A percentile compares a stretch with the other conserved stretches of the same genome.
phyloP scores from a whole-genome alignment of 1,139 yeast species.

The Magnusiomyces ingens region DNA sequence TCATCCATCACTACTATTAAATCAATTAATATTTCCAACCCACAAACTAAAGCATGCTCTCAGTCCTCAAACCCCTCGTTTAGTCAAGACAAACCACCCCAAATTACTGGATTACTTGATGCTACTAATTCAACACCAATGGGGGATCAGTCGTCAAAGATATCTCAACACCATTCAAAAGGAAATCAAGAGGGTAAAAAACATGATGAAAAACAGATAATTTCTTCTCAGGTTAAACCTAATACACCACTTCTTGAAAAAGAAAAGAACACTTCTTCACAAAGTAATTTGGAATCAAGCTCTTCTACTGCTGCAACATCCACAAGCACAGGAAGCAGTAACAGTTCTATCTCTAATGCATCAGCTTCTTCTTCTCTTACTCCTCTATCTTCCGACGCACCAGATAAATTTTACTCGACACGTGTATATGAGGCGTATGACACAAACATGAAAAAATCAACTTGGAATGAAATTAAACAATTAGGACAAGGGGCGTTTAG shows the following conservation, averaged over 20 bases:
- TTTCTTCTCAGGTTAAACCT: no score
- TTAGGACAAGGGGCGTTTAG: conserved; percentile 39
- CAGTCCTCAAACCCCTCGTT: no score
- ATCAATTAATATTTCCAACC: no score
- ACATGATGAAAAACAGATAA: no score
- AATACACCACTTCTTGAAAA: not conserved
- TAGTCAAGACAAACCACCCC: no score
- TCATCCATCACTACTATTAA: no score
- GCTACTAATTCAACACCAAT: no score
- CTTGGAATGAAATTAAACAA: conserved; percentile 31
- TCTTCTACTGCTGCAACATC: conserved; percentile 1
- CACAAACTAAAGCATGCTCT: no score
- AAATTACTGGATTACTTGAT: no score
- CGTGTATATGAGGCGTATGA: conserved; percentile 28
- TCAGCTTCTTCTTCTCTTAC: not conserved
- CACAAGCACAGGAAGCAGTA: conserved; percentile 4
- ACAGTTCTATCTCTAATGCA: not conserved
- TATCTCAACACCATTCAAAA: no score
- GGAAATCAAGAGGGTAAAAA: no score
- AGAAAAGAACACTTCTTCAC: not conserved
- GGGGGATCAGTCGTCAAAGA: no score
- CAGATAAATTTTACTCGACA: conserved; percentile 2
- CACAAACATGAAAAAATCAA: conserved; percentile 21
- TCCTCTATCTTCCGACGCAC: not conserved
- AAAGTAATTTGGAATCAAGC: not conserved